Base-by-base conservation (phyloP, 73 alveolate genomes). In the Symbiodinium pilosum region DNA sequence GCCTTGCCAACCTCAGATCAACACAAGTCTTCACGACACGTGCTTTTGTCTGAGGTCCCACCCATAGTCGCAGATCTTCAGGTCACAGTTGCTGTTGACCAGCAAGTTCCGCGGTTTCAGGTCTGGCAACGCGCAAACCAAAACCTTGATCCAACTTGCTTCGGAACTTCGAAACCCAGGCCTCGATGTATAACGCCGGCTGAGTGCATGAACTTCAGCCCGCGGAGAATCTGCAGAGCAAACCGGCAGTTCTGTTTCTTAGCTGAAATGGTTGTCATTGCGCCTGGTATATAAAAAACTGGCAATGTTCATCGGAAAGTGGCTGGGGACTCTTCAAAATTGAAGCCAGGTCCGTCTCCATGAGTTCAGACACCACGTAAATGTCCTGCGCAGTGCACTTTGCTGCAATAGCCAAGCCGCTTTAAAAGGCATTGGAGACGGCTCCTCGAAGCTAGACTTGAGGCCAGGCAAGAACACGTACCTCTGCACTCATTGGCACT, bases 311-410 rank as follows among this genome's bases (percentile, higher is more conserved):
- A 84, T 99, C 99, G 20, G 99, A 99, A 51, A 99, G 99, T 93
- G 99, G 99, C 99, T 99, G 99, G 47, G 99, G 99, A 38, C 99
- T 99, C 99, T 99, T 99, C 43, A 99, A 99, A 83, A 99, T 99
- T 51, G 99, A 88, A 5, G 99, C 99, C 71, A 99, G 95, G 99
- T 99, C 99, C 26, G 99, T 99, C 93, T 99, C 99, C 99, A 99
- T 99, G 86, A 99, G 99, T 99, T 99, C 99, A 77, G 99, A 94
- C 32, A 99, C 99, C 39, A 99, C 99, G 68, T 99, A 99, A 94
- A 99, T 99, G 98, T 99, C 99, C 69, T 99, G 99, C 81, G 95
- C 89, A 20, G 98, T 99, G 3, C 73, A 28, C 43, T 84, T 41
- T n/a, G n/a, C n/a, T n/a, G n/a, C n/a, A n/a, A n/a, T n/a, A 52